Percentiles rank a stretch among this genome's conserved stretches.
These are phyloP conservation scores for Hippophae gyantsensis DNA, from an alignment of 306 rosid species.

Conservation along the genomic window DNA sequence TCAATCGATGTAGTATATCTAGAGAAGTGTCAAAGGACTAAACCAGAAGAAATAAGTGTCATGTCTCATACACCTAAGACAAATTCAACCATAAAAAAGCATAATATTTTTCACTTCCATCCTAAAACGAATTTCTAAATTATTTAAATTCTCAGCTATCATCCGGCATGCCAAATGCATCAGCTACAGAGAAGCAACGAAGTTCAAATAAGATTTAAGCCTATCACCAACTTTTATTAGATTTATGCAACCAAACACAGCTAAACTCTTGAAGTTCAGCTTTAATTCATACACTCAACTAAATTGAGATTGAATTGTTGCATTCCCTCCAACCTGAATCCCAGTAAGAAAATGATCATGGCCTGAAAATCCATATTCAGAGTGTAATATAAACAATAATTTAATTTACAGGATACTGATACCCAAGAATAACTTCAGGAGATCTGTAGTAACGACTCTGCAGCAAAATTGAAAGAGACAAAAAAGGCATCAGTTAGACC, in stretches of 20 bases:
- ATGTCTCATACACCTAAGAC: background rate
- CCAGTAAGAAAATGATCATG: too few relatives aligned
- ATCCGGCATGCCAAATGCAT: slow-evolving; percentile 1
- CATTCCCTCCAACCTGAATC: too few relatives aligned
- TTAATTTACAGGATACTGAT: slow-evolving; percentile 81
- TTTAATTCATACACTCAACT: too few relatives aligned
- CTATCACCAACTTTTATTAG: too few relatives aligned
- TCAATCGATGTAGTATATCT: slow-evolving; percentile 96
- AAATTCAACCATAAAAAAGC: background rate
- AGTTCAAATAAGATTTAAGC: too few relatives aligned
- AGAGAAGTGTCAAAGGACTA: slow-evolving; percentile 38
- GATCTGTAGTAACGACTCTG: slow-evolving; percentile 99
- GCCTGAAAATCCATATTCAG: too few relatives aligned
- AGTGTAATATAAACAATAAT: background rate
- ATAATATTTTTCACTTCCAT: background rate
- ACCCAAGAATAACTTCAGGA: slow-evolving; percentile 98
- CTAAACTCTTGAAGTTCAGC: too few relatives aligned
- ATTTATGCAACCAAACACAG: too few relatives aligned
- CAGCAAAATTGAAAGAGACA: slow-evolving; percentile 19
- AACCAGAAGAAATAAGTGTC: background rate
- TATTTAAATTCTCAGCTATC: too few relatives aligned
- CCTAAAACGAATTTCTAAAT: background rate
- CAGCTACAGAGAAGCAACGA: background rate
- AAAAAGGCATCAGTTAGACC: slow-evolving; percentile 7
- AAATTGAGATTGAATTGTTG: too few relatives aligned